These are phyloP conservation scores for Epipyxis sp. DNA, from an alignment of 108 stramenopile species.

Conservation along the genomic window DNA sequence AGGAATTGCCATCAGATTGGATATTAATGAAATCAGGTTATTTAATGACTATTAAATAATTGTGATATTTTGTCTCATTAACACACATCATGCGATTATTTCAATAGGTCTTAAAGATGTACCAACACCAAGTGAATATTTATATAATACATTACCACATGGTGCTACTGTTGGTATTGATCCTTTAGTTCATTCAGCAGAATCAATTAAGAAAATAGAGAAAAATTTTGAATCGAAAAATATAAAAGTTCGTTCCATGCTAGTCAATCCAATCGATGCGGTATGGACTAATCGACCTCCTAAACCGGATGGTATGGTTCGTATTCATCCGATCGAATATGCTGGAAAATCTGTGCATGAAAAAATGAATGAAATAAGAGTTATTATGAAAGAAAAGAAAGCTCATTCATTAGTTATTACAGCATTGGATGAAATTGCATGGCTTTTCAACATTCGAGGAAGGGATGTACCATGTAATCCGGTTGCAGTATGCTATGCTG, in stretches of 20 bases:
- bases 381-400: conserved; percentile 51
- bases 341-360: conserved; percentile 72
- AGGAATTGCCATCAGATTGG: conserved; percentile 65
- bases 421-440: conserved; percentile 89
- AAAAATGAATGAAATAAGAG: conserved; percentile 65
- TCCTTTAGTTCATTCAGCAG: conserved; percentile 36
- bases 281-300: conserved; percentile 79
- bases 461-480: conserved; percentile 75
- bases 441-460: conserved; percentile 88
- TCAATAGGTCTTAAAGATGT: conserved; percentile 43
- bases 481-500: conserved; percentile 82
- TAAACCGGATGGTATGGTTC: conserved; percentile 68
- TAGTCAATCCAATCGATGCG: conserved; percentile 65
- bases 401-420: conserved; percentile 7
- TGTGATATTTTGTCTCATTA: too few species aligned
- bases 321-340: conserved; percentile 81
- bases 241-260: neutral
- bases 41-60: too few species aligned
- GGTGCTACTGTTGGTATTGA: conserved; percentile 24
- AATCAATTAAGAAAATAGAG: conserved; percentile 4
- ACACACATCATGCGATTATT: too few species aligned
- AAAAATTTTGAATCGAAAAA: neutral
- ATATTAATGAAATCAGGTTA: conserved; percentile 74
- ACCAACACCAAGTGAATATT: conserved; percentile 43
- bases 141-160: neutral